Conservation (phyloP, 768 basidiomycete species). For the Pulveroboletus sp. region DNA sequence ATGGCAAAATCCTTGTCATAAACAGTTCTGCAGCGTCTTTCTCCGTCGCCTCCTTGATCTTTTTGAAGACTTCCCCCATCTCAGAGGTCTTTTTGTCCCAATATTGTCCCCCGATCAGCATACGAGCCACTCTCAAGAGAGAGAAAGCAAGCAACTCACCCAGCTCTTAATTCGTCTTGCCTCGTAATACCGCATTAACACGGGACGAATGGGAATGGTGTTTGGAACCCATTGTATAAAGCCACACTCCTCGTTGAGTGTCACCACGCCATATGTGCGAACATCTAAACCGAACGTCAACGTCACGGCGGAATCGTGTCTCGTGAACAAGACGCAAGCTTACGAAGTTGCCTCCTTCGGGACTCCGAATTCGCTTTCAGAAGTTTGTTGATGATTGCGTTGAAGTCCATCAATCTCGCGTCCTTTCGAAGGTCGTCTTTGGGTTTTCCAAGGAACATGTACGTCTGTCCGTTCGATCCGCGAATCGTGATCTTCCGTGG, state of each 20-base stretch:
- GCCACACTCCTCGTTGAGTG: slow-evolving; percentile 95
- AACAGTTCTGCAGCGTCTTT: slow-evolving; percentile 52
- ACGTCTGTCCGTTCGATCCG: slow-evolving; percentile 77
- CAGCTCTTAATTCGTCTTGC: slow-evolving; percentile 42
- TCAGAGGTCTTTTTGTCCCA: slow-evolving; percentile 36
- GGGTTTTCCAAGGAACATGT: slow-evolving; percentile 93
- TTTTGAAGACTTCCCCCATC: slow-evolving; percentile 42
- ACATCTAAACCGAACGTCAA: slow-evolving; percentile 48
- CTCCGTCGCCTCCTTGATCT: slow-evolving; percentile 47
- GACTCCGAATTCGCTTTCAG: slow-evolving; percentile 93
- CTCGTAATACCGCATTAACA: slow-evolving; percentile 67
- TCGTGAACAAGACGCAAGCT: slow-evolving; percentile 25
- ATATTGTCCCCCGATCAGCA: not conserved
- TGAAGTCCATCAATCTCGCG: slow-evolving; percentile 96
- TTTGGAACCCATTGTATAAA: slow-evolving; percentile 99
- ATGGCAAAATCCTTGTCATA: slow-evolving; percentile 46
- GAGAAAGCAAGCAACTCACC: slow-evolving; percentile 33
- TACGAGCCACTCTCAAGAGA: not conserved
- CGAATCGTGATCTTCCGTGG: slow-evolving; percentile 86
- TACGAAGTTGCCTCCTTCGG: slow-evolving; percentile 83
- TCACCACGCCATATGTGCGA: slow-evolving; percentile 97
- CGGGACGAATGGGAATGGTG: slow-evolving; percentile 74
- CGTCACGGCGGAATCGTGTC: too few species aligned
- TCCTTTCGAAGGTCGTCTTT: slow-evolving; percentile 98
- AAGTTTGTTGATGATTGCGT: slow-evolving; percentile 94